Base-by-base conservation (phyloP, 805 yeast species). In the Tetrapisispora taiwanensis region DNA sequence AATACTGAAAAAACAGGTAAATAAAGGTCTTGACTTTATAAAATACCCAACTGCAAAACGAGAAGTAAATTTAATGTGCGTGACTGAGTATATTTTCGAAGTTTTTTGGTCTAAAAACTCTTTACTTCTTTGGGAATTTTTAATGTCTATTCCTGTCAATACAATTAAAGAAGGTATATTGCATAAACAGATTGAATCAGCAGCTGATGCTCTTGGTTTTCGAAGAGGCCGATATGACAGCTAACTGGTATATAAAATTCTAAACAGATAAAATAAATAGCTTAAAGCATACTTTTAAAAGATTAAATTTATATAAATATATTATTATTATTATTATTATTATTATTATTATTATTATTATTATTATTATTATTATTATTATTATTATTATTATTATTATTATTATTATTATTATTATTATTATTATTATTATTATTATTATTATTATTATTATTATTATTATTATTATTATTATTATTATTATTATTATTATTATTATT, bases 41-140 rank as follows among this genome's bases (percentile, higher is more conserved):
- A 50, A 53, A 37, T 58, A 52, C 40, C 63, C 68, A 7, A 46
- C 53, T 14, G 67, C 68, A 2, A 56, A 66, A 1, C 58, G 65
- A 45, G 58, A 60, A 13, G 53, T 49, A n/a, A 66, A 60, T 42
- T 39, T 67, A 37, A 49, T 43, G 13, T 54, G 60, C 27, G 58
- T 69, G 31, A 41, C 65, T 9, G 63, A 62, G n/a, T 65, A 65
- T 46, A 59, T 70, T 35, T 46, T 67, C 36, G 66, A 66, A 26
- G 59, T 60, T 0, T 63, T 54, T 43, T 68, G 71, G 67, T 45
- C 49, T 13, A 56, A 60, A n/a, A 61, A 69, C 42, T 22, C 52
- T 4, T 45, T 45, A 22, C 46, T 48, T 10, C 44, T 61, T 30
- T 39, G 54, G 8, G 48, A 45, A 6, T 57, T 59, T 46, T 34